These are phyloP conservation scores for Lactarius sanguifluus DNA, from an alignment of 768 basidiomycete species.

Conservation along the genomic window DNA sequence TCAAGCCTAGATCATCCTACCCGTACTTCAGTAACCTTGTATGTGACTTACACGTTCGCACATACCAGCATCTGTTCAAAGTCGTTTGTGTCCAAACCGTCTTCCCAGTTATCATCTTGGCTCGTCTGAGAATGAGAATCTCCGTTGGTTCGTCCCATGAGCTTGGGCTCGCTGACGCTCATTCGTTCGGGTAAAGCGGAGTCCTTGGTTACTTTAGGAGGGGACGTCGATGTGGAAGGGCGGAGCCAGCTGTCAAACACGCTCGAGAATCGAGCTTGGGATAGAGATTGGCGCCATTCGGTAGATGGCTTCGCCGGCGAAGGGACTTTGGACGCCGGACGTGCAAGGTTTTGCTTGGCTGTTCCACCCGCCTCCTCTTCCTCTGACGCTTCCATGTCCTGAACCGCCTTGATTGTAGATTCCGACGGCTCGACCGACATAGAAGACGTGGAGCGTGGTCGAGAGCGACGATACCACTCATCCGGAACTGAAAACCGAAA, in stretches of 20 bases:
- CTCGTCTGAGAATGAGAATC: constrained; percentile 34
- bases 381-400: constrained; percentile 50
- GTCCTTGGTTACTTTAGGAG: constrained; percentile 34
- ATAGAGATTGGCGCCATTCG: constrained; percentile 55
- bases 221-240: constrained; percentile 42
- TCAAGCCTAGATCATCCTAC: constrained; percentile 72
- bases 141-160: constrained; percentile 45
- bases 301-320: constrained; percentile 33
- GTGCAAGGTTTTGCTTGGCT: constrained; percentile 49
- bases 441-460: constrained; percentile 50
- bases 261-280: constrained; percentile 60
- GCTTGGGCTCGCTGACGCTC: constrained; percentile 71
- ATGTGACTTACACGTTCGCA: constrained; percentile 7
- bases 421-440: constrained; percentile 52
- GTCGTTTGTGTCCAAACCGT: constrained; percentile 43
- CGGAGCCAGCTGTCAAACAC: constrained; percentile 68
- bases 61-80: constrained; percentile 75
- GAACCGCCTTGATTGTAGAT: constrained; percentile 48
- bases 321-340: constrained; percentile 30
- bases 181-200: constrained; percentile 40
- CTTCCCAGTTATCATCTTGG: constrained; percentile 35
- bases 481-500: constrained; percentile 73
- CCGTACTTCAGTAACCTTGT: constrained; percentile 15
- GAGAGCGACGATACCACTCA: constrained; percentile 76
- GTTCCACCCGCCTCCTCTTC: constrained; percentile 57